phyloP scores from a whole-genome alignment of 1,284 basidiomycete species.

The Tranzscheliella williamsii region DNA sequence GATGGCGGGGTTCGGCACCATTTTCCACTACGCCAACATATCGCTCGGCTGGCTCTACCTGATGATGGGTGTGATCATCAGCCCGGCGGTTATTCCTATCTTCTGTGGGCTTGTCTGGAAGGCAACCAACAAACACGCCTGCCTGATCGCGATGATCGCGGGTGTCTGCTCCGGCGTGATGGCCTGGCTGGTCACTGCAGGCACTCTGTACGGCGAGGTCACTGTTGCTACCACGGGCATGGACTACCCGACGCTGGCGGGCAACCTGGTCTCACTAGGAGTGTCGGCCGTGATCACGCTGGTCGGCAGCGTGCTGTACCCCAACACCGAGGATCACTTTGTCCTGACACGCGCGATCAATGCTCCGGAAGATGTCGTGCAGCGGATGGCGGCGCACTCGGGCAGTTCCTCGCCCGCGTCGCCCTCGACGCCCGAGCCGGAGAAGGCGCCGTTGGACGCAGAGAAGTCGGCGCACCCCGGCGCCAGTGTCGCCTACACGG shows the following conservation, averaged over 20 bases:
- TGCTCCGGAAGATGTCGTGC: slow-evolving; percentile 37
- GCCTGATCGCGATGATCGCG: slow-evolving; percentile 70
- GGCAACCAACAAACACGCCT: slow-evolving; percentile 47
- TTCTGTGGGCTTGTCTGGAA: slow-evolving; percentile 68
- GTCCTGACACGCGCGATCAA: slow-evolving; percentile 53
- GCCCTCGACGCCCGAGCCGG: slow-evolving; percentile 1
- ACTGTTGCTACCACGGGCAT: slow-evolving; percentile 70
- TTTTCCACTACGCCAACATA: slow-evolving; percentile 75
- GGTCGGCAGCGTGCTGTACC: slow-evolving; percentile 55
- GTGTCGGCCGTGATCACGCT: slow-evolving; percentile 77
- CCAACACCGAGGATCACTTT: slow-evolving; percentile 53
- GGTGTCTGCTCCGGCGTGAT: slow-evolving; percentile 76
- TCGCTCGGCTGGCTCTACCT: slow-evolving; percentile 67
- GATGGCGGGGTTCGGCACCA: slow-evolving; percentile 79
- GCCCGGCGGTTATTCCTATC: slow-evolving; percentile 82
- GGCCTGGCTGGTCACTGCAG: slow-evolving; percentile 76
- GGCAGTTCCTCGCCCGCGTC: slow-evolving; percentile 4
- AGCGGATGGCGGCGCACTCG: slow-evolving; percentile 13
- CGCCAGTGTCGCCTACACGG: too few species aligned
- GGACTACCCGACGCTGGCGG: slow-evolving; percentile 72
- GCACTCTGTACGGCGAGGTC: slow-evolving; percentile 77
- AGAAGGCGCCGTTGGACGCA: slow-evolving; percentile 12
- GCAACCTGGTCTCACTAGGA: slow-evolving; percentile 82
- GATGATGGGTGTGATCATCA: slow-evolving; percentile 79
- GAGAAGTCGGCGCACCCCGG: slow-evolving; percentile 11